phyloP scores from a whole-genome alignment of 2,329 filamentous ascomycete species.

The Cladophialophora exuberans region DNA sequence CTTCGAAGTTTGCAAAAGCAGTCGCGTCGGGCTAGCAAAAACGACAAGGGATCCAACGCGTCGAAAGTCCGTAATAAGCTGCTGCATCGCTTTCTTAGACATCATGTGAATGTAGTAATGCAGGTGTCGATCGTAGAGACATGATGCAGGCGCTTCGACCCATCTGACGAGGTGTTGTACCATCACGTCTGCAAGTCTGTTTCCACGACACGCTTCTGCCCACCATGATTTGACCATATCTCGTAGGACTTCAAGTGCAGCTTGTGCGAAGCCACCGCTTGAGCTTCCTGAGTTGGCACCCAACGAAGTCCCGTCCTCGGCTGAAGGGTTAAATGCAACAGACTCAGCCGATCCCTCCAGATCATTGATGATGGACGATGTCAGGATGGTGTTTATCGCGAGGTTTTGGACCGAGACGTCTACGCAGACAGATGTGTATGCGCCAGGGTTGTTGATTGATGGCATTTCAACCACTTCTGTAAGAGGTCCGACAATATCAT shows the following conservation, averaged over 20 bases:
- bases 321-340: conserved; percentile 79
- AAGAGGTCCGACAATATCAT: conserved; percentile 80
- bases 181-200: conserved; percentile 94
- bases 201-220: conserved; percentile 87
- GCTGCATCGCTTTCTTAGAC: conserved; percentile 94
- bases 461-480: conserved; percentile 88
- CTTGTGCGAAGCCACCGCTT: conserved; percentile 82
- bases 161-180: conserved; percentile 96
- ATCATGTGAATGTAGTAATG: conserved; percentile 99
- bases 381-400: conserved; percentile 96
- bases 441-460: conserved; percentile 87
- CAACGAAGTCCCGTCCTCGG: conserved; percentile 63
- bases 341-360: conserved; percentile 82
- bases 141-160: conserved; percentile 92
- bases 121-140: conserved; percentile 90
- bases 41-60: conserved; percentile 93
- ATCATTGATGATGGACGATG: conserved; percentile 94
- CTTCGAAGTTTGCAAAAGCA: conserved; percentile 94
- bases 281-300: conserved; percentile 65
- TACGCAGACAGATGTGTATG: conserved; percentile 94
- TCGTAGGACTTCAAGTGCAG: conserved; percentile 83
- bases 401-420: conserved; percentile 93
- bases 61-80: conserved; percentile 95
- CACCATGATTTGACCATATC: conserved; percentile 99
- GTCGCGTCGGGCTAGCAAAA: conserved; percentile 86